Base-by-base conservation (phyloP, 257 asterid species). In the Petunia axillaris region DNA sequence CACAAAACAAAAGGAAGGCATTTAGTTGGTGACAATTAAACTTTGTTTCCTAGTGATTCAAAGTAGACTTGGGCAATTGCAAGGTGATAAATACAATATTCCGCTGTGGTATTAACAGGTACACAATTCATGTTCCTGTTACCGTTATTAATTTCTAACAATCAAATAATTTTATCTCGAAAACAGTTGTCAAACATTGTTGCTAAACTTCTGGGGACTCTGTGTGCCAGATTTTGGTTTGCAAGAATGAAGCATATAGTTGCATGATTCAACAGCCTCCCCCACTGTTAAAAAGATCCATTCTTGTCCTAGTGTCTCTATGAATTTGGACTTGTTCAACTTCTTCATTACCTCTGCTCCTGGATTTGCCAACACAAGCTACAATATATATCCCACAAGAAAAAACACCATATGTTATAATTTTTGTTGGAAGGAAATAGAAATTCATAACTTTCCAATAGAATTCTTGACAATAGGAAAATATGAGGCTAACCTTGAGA, bases 311-410 rank as follows among this genome's bases (percentile, higher is more conserved):
- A 94, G 25, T 79, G 85, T 84, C 84, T 94, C 98, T 7, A 94
- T 74, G 50, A 94, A 83, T 63, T 94, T 91, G 15, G 98, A 85
- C 84, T 92, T 96, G 87, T 87, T 83, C 81, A 96, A 65, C 86
- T 96, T 96, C 92, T 96, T 96, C 97, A 94, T 90, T 90, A 96
- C 93, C 82, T 94, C 98, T 0, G 90, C 91, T 0, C 94, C 89
- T 1, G 98, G 99, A 59, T 96, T 94, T n/a, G 89, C 98, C 81
- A 96, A 54, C 8, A 70, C 97, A 14, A 96, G 87, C 98, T 92
- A 87, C 82, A 64, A 68, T 13, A 37, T 25, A 25, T 25, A 71
- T 35, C 44, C 60, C n/a, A 73, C 50, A 75, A 59, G 63, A 25
- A 66, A 9, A 41, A 41, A 0, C 16, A 16, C 57, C 8, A 9